Percentiles rank a stretch among this genome's conserved stretches.
These are phyloP conservation scores for Stromatinia cepivora DNA, from an alignment of 2,329 filamentous ascomycete genomes.

Conservation along the genomic window DNA sequence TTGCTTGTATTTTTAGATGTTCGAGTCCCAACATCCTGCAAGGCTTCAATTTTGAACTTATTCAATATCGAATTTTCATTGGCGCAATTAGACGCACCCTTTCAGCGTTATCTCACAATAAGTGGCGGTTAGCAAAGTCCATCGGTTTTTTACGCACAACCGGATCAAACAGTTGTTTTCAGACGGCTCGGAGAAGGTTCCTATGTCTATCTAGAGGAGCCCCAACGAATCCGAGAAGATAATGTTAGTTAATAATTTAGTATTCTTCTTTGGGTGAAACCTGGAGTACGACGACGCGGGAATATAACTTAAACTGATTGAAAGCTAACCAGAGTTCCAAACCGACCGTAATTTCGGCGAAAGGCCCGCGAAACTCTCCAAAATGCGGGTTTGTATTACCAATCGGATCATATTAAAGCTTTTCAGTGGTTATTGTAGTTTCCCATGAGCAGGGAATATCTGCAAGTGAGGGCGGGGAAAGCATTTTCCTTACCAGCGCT, in stretches of 20 bases:
- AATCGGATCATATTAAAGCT: slow-evolving; percentile 6
- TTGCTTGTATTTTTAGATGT: slow-evolving; percentile 9
- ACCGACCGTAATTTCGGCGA: slow-evolving; percentile 11
- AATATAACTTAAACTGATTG: background rate
- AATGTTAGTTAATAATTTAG: background rate
- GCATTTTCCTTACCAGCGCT: background rate
- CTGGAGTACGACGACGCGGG: slow-evolving; percentile 16
- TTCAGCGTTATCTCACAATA: slow-evolving; percentile 1
- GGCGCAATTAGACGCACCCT: background rate
- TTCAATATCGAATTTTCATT: background rate
- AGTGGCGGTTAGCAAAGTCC: background rate
- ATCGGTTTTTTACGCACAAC: background rate
- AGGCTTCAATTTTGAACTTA: background rate
- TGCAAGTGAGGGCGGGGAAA: slow-evolving; percentile 13
- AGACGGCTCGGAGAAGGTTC: background rate
- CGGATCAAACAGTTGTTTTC: background rate
- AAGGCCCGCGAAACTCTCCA: background rate
- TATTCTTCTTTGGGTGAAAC: background rate
- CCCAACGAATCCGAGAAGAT: background rate
- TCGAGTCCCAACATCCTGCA: slow-evolving; percentile 11
- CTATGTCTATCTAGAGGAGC: background rate
- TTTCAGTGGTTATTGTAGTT: slow-evolving; percentile 3
- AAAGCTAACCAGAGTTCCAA: background rate
- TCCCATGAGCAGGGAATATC: slow-evolving; percentile 14
- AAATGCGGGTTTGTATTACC: background rate